Percentiles rank a stretch among this genome's conserved stretches.
These are phyloP conservation scores for Gloeophyllum trabeum DNA, from an alignment of 768 basidiomycete species.

Conservation along the genomic window DNA sequence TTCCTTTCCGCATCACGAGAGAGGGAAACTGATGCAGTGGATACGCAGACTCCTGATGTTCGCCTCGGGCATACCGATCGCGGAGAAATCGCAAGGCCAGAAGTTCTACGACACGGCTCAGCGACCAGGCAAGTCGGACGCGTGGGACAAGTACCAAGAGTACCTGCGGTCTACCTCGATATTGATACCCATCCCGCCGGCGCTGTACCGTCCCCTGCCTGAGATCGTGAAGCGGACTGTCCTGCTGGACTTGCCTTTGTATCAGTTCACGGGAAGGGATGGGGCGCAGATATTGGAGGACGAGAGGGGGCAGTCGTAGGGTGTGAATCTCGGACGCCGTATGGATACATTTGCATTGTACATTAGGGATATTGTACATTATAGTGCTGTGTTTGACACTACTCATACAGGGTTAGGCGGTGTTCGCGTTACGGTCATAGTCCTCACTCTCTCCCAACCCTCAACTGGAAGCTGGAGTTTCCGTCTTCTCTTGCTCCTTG, in stretches of 20 bases:
- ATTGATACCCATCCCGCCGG: constrained; percentile 47
- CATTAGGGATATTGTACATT: too few relatives aligned
- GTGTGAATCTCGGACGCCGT: too few relatives aligned
- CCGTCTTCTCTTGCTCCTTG: too few relatives aligned
- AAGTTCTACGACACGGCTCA: constrained; percentile 33
- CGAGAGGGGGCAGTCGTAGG: too few relatives aligned
- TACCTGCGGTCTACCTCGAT: constrained; percentile 50
- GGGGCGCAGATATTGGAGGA: too few relatives aligned
- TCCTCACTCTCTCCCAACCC: too few relatives aligned
- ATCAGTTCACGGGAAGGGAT: too few relatives aligned
- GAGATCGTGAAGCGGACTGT: constrained; percentile 38
- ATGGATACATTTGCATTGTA: too few relatives aligned
- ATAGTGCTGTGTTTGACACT: too few relatives aligned
- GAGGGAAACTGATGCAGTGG: not conserved
- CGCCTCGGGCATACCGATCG: constrained; percentile 57
- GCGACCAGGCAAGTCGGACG: constrained; percentile 14
- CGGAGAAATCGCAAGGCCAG: constrained; percentile 55
- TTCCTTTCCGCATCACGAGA: not conserved
- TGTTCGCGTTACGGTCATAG: too few relatives aligned
- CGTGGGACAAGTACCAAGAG: constrained; percentile 42
- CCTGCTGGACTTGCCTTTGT: constrained; percentile 53
- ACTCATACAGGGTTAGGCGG: too few relatives aligned
- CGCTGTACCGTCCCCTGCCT: constrained; percentile 41
- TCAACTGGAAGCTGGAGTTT: too few relatives aligned
- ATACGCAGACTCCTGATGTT: constrained; percentile 43